These are phyloP conservation scores for Raphanus sativus DNA, from an alignment of 345 rosid genomes.

Conservation along the genomic window DNA sequence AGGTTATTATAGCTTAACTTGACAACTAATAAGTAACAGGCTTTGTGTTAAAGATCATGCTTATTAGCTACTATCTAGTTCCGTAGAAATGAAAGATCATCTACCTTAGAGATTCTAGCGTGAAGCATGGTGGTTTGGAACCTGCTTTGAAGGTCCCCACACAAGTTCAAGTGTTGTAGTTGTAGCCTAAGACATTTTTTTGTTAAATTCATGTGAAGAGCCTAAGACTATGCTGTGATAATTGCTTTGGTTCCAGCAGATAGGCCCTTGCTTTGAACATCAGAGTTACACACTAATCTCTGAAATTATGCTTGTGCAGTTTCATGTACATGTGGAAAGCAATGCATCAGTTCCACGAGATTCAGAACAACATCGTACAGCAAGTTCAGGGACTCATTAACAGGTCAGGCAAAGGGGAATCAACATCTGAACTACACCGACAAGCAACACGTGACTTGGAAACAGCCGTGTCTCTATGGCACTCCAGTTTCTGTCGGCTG, in stretches of 20 bases:
- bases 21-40: background rate
- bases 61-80: background rate
- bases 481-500: conserved; percentile 73
- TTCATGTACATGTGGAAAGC: conserved; percentile 96
- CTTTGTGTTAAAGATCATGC: background rate
- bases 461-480: conserved; percentile 84
- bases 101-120: background rate
- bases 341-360: conserved; percentile 88
- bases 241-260: background rate
- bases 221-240: conserved; percentile 2
- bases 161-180: conserved; percentile 11
- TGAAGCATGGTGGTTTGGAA: background rate
- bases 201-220: background rate
- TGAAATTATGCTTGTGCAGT: conserved; percentile 43
- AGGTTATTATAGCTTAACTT: background rate
- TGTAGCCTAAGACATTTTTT: background rate
- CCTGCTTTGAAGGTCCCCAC: background rate
- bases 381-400: conserved; percentile 93
- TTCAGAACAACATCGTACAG: conserved; percentile 82
- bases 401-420: conserved; percentile 67
- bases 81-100: background rate
- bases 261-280: background rate
- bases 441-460: conserved; percentile 97
- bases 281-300: background rate
- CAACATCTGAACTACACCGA: conserved; percentile 85